Evolutionary conservation across 331 rosid genomes (phyloP).

Genomic region (Saraca asoca): DNA sequence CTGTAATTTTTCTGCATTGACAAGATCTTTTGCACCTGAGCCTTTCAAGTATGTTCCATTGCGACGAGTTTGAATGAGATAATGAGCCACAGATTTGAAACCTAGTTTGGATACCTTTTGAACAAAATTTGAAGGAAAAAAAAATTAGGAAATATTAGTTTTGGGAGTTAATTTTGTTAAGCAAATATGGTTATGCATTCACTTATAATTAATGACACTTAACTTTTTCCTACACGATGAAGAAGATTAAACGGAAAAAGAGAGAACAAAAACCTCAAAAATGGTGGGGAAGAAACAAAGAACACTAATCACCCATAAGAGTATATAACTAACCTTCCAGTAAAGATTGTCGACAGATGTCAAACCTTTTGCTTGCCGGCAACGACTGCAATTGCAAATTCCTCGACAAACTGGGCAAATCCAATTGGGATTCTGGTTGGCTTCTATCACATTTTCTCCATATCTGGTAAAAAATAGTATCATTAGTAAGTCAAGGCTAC

Average conservation of each 20-base stretch:
- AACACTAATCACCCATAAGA: too few relatives aligned
- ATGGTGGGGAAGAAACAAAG: not conserved
- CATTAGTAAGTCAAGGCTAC: slow-evolving; percentile 16
- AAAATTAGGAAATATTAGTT: slow-evolving; percentile 28
- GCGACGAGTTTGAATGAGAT: too few relatives aligned
- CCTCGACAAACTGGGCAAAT: slow-evolving; percentile 72
- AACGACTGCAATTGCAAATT: slow-evolving; percentile 72
- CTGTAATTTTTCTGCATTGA: too few relatives aligned
- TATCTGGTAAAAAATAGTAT: slow-evolving; percentile 45
- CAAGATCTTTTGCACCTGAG: too few relatives aligned
- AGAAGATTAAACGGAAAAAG: slow-evolving; percentile 1
- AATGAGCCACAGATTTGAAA: too few relatives aligned
- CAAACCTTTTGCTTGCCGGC: slow-evolving; percentile 76
- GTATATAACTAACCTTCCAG: slow-evolving; percentile 58
- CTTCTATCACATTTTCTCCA: slow-evolving; percentile 78
- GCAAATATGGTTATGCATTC: too few relatives aligned
- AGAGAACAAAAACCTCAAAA: too few relatives aligned
- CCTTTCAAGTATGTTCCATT: too few relatives aligned
- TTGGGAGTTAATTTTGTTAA: not conserved
- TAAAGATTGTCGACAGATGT: slow-evolving; percentile 65
- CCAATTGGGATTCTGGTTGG: slow-evolving; percentile 52
- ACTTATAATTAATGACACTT: too few relatives aligned
- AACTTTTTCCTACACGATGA: not conserved
- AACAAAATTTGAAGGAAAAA: not conserved
- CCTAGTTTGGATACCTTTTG: too few relatives aligned